These are phyloP conservation scores for Eremothecium gossypii DNA, from an alignment of 1,139 yeast species.

Conservation along the genomic window DNA sequence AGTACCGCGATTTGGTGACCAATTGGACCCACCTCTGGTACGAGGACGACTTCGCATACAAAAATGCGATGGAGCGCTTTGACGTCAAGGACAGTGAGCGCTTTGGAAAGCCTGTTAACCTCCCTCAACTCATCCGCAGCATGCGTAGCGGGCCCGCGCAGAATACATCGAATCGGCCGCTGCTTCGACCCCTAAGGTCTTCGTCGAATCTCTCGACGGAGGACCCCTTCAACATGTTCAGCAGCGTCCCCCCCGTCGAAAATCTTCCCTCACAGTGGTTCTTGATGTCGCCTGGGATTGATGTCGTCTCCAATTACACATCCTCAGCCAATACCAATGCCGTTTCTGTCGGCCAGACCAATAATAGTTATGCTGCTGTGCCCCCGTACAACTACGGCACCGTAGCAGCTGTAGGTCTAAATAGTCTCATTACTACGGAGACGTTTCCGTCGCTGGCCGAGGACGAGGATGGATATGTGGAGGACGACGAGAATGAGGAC, in stretches of 20 bases:
- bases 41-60: slow-evolving; percentile 7
- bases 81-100: slow-evolving; percentile 1
- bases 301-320: not conserved
- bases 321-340: not conserved
- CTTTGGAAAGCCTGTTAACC: slow-evolving; percentile 1
- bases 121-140: not conserved
- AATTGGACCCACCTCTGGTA: slow-evolving; percentile 25
- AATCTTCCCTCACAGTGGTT: slow-evolving; percentile 5
- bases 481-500: slow-evolving; percentile 30
- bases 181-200: slow-evolving; percentile 13
- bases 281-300: slow-evolving; percentile 1
- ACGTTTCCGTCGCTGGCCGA: slow-evolving; percentile 2
- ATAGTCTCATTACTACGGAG: not conserved
- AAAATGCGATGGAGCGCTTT: slow-evolving; percentile 5
- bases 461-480: slow-evolving; percentile 28
- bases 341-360: not conserved
- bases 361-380: not conserved
- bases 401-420: slow-evolving; percentile 12
- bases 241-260: slow-evolving; percentile 1
- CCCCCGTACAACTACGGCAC: slow-evolving; percentile 3
- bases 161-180: not conserved
- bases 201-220: not conserved
- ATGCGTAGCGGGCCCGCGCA: slow-evolving; percentile 2
- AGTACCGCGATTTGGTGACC: slow-evolving; percentile 18
- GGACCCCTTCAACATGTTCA: slow-evolving; percentile 24